phyloP scores from a whole-genome alignment of 2,329 filamentous ascomycete genomes.

The Paraphoma sp. region DNA sequence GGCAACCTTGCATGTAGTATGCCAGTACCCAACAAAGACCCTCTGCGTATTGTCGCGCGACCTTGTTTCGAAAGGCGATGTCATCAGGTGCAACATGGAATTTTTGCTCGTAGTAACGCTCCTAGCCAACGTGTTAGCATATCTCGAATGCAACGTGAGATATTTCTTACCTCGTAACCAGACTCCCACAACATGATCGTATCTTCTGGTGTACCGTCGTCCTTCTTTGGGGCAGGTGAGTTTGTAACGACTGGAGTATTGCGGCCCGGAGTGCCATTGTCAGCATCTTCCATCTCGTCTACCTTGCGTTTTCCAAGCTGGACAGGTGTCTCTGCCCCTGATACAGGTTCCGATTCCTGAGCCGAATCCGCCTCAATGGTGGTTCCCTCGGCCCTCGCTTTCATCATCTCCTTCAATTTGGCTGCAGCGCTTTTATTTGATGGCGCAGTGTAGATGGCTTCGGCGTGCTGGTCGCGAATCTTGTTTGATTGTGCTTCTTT shows the following conservation, averaged over 20 bases:
- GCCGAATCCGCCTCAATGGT: constrained; percentile 30
- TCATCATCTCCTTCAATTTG: constrained; percentile 75
- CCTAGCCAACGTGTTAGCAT: constrained; percentile 40
- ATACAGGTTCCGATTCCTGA: constrained; percentile 32
- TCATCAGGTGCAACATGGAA: constrained; percentile 85
- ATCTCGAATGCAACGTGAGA: too few relatives aligned
- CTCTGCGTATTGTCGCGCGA: constrained; percentile 91
- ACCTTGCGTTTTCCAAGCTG: constrained; percentile 79
- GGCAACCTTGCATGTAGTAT: constrained; percentile 98
- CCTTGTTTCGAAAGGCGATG: constrained; percentile 84
- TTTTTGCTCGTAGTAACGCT: constrained; percentile 97
- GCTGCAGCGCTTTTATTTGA: constrained; percentile 96
- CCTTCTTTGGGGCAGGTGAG: constrained; percentile 46
- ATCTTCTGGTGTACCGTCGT: constrained; percentile 73
- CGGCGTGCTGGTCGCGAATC: constrained; percentile 71
- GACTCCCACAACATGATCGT: constrained; percentile 92
- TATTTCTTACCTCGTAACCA: constrained; percentile 69
- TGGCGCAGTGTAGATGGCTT: constrained; percentile 74
- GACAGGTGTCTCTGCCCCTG: constrained; percentile 52
- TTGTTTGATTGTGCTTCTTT: constrained; percentile 46
- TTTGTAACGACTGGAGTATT: constrained; percentile 61
- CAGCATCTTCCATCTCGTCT: constrained; percentile 70
- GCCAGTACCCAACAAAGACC: constrained; percentile 93
- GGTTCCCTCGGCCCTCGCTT: constrained; percentile 53
- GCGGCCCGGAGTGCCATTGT: constrained; percentile 63